Evolutionary conservation across 2,329 filamentous ascomycete genomes (phyloP), one percentile per base, ranked within the genome.

Genomic region (Coccinonectria pachysandricola): DNA sequence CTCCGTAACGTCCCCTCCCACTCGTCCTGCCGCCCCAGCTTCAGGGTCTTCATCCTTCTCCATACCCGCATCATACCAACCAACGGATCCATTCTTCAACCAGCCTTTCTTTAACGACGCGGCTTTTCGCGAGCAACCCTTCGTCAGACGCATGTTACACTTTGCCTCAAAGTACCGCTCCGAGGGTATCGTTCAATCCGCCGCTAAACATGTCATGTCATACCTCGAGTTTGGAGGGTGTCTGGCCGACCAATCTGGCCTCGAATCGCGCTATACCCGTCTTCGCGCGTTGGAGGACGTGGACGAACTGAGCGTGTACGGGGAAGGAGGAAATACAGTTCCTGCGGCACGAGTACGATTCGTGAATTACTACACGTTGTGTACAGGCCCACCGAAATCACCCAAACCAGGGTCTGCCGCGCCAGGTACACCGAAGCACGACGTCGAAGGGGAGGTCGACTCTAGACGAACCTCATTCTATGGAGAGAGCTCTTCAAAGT

Each of bases 361-460:
- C 44, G 65, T 84, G 31, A 94, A 94, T 48, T 94, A 93, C 50
- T 94, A 88, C 49, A 93, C 86, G 1, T 70, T 81, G n/a, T 86
- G 81, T 39, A 79, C 79, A 7, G 86, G 86, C 4, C 65, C 73
- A 32, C 65, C 68, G 3, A 86, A 80, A 40, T 28, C 37, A 4
- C 40, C 45, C 11, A 46, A 46, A 16, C 5, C n/a, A n/a, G n/a
- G n/a, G n/a, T n/a, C n/a, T n/a, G n/a, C n/a, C n/a, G n/a, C n/a
- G n/a, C n/a, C n/a, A n/a, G n/a, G n/a, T n/a, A n/a, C n/a, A n/a
- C n/a, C n/a, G n/a, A n/a, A n/a, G n/a, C n/a, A n/a, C n/a, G n/a
- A n/a, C n/a, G n/a, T n/a, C n/a, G n/a, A n/a, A n/a, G n/a, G n/a
- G n/a, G n/a, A n/a, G n/a, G n/a, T n/a, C n/a, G n/a, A n/a, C n/a